These are phyloP conservation scores for Syzygium jambos DNA, from an alignment of 345 rosid genomes.

Conservation along the genomic window DNA sequence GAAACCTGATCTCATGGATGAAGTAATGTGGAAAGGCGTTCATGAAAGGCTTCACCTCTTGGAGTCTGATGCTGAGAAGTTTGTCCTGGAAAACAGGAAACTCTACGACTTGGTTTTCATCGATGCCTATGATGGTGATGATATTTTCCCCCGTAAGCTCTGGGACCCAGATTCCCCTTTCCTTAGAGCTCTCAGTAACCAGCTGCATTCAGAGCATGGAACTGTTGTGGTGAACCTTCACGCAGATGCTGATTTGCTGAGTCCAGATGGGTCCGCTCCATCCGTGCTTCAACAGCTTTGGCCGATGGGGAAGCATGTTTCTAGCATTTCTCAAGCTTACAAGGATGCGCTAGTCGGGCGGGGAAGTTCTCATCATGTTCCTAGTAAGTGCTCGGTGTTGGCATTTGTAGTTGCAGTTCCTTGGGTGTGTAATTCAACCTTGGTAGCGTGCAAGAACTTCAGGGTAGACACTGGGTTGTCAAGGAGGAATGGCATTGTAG, in stretches of 20 bases:
- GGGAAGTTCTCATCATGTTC: not conserved
- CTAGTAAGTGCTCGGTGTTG: constrained; percentile 18
- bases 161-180: constrained; percentile 72
- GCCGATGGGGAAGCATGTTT: constrained; percentile 44
- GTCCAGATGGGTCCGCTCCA: constrained; percentile 12
- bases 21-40: constrained; percentile 72
- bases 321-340: constrained; percentile 52
- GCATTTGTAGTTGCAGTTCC: constrained; percentile 62
- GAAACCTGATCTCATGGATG: constrained; percentile 35
- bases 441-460: constrained; percentile 65
- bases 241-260: constrained; percentile 36
- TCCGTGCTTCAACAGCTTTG: constrained; percentile 20
- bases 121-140: constrained; percentile 94
- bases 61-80: constrained; percentile 73
- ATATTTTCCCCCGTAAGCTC: constrained; percentile 70
- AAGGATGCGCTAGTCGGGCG: constrained; percentile 28
- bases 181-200: constrained; percentile 42
- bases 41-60: constrained; percentile 76
- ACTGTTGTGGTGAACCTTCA: constrained; percentile 88
- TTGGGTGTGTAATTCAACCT: constrained; percentile 64
- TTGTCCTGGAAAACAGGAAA: constrained; percentile 29
- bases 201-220: constrained; percentile 66
- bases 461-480: constrained; percentile 6
- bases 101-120: constrained; percentile 66
- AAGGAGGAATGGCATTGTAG: constrained; percentile 21